phyloP scores from a whole-genome alignment of 257 asterid genomes.

The Buddleja alternifolia region DNA sequence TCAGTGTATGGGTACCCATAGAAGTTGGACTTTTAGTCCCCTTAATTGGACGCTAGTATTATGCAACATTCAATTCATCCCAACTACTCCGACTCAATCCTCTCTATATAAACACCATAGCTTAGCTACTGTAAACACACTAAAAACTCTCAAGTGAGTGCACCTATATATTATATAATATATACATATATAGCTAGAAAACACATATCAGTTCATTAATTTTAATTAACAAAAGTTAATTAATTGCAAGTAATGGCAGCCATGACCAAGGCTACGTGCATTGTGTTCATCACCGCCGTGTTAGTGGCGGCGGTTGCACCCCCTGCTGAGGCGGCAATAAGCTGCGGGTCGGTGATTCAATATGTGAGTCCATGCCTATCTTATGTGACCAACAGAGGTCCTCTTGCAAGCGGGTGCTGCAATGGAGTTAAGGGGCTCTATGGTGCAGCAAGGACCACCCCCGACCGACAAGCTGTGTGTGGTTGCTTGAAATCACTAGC shows the following conservation, averaged over 20 bases:
- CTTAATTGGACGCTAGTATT: too few species aligned
- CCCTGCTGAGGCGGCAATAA: constrained; percentile 35
- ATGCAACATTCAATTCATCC: constrained; percentile 31
- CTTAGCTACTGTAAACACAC: constrained; percentile 2
- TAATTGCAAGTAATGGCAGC: constrained; percentile 24
- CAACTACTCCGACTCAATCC: constrained; percentile 18
- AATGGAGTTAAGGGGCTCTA: constrained; percentile 37
- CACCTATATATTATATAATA: too few species aligned
- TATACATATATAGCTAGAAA: too few species aligned
- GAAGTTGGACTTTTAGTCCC: too few species aligned
- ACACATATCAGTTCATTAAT: neutral
- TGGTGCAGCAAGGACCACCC: constrained; percentile 35
- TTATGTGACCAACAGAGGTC: constrained; percentile 38
- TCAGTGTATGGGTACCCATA: too few species aligned
- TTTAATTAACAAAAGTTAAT: neutral
- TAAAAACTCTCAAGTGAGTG: neutral
- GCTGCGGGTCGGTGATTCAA: constrained; percentile 36
- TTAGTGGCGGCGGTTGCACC: constrained; percentile 32
- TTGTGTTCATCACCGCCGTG: constrained; percentile 27
- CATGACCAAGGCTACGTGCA: constrained; percentile 24
- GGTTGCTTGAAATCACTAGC: constrained; percentile 44
- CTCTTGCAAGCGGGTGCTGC: constrained; percentile 48
- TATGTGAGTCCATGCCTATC: constrained; percentile 37
- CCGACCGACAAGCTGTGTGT: constrained; percentile 47
- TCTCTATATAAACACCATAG: constrained; percentile 31